Conservation (phyloP, 164 flowering plant genomes). For the Liriodendron chinense region DNA sequence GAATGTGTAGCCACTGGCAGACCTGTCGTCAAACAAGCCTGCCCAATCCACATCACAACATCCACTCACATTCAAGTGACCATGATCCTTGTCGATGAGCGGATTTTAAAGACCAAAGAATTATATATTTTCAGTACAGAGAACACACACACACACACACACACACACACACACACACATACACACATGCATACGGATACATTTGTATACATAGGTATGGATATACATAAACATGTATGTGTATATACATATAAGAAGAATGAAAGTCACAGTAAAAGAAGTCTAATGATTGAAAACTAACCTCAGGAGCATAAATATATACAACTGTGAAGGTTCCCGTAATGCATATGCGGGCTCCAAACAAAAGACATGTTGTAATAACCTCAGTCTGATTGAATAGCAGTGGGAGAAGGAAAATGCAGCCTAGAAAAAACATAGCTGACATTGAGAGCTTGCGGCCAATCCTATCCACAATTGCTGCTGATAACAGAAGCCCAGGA, state of each 20-base stretch:
- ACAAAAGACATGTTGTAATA: conserved; percentile 64
- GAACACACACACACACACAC: no score
- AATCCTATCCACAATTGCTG: conserved; percentile 63
- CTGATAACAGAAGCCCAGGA: conserved; percentile 80
- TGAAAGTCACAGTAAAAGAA: neutral
- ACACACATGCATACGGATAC: no score
- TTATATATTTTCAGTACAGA: no score
- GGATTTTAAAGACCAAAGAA: no score
- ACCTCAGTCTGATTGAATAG: conserved; percentile 40
- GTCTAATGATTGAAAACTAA: conserved; percentile 15
- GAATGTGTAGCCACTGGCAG: no score
- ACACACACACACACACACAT: no score
- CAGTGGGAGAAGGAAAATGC: conserved; percentile 68
- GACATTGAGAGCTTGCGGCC: conserved; percentile 87
- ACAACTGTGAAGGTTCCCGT: conserved; percentile 56
- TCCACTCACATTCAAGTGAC: no score
- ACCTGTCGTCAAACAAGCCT: no score
- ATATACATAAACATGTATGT: no score
- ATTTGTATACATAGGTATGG: no score
- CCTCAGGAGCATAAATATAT: conserved; percentile 89
- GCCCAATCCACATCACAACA: no score
- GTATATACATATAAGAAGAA: neutral
- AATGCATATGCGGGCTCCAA: conserved; percentile 83
- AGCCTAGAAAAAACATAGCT: conserved; percentile 47
- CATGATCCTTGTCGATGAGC: no score